These are phyloP conservation scores for Ajuga chamaepitys DNA, from an alignment of 257 asterid genomes.

Conservation along the genomic window DNA sequence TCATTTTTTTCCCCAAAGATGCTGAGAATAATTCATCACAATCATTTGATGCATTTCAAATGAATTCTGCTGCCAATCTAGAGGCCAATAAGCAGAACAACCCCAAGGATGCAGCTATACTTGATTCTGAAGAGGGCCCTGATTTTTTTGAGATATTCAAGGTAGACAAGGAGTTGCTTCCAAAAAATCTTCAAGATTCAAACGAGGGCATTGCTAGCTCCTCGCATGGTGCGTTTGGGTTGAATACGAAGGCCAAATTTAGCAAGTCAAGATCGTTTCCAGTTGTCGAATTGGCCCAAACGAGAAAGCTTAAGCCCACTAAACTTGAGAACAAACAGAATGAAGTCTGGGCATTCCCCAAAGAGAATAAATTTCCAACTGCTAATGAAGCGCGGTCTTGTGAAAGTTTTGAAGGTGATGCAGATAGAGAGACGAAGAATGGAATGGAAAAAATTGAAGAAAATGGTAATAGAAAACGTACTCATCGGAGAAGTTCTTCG, in stretches of 20 bases:
- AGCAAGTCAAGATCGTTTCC: slow-evolving; percentile 76
- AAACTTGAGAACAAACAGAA: slow-evolving; percentile 59
- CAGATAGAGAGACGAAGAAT: not conserved
- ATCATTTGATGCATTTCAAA: slow-evolving; percentile 8
- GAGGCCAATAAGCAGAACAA: not conserved
- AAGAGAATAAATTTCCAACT: slow-evolving; percentile 19
- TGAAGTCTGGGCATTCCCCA: slow-evolving; percentile 55
- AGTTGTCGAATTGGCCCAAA: slow-evolving; percentile 15
- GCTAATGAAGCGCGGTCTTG: not conserved
- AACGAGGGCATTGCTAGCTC: slow-evolving; percentile 26
- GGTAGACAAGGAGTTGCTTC: slow-evolving; percentile 43
- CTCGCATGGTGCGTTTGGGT: slow-evolving; percentile 22
- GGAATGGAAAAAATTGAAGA: slow-evolving; percentile 11
- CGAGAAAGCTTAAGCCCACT: slow-evolving; percentile 42
- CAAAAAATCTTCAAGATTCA: slow-evolving; percentile 26
- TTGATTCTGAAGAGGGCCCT: slow-evolving; percentile 1
- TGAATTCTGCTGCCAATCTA: not conserved
- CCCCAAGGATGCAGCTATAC: slow-evolving; percentile 13
- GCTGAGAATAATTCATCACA: slow-evolving; percentile 12
- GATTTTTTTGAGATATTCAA: slow-evolving; percentile 41
- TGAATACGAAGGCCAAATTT: slow-evolving; percentile 24
- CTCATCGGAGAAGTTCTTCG: slow-evolving; percentile 46
- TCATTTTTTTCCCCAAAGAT: slow-evolving; percentile 28
- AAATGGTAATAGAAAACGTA: not conserved
- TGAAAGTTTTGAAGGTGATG: too few species aligned